Conservation (phyloP, 805 yeast species). For the Candida lessepsii region DNA sequence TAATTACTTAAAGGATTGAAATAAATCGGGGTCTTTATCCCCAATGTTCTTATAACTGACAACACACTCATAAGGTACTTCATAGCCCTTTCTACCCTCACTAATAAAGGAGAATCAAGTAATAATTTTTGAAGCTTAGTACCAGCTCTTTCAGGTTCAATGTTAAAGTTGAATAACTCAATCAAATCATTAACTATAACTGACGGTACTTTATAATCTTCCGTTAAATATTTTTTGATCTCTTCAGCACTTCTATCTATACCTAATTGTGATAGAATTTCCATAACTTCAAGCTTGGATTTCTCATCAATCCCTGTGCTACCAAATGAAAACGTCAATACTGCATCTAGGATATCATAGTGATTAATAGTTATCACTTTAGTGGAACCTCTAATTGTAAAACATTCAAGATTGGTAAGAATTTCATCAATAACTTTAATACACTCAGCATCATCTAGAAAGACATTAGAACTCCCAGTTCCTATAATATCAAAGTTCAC, state of each 20-base stretch:
- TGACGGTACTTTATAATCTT: slow-evolving; percentile 71
- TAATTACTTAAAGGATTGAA: slow-evolving; percentile 84
- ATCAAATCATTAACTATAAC: slow-evolving; percentile 81
- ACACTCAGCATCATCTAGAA: slow-evolving; percentile 83
- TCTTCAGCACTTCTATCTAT: slow-evolving; percentile 64
- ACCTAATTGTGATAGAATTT: slow-evolving; percentile 74
- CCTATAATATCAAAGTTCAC: slow-evolving; percentile 82
- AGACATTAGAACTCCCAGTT: slow-evolving; percentile 37
- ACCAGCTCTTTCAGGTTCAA: slow-evolving; percentile 64
- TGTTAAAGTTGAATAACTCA: slow-evolving; percentile 67
- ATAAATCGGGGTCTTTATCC: slow-evolving; percentile 54
- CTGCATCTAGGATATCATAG: slow-evolving; percentile 69
- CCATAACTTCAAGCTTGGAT: slow-evolving; percentile 65
- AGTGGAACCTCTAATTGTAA: slow-evolving; percentile 47
- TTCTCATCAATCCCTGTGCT: slow-evolving; percentile 64
- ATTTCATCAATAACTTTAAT: slow-evolving; percentile 80
- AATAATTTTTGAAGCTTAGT: slow-evolving; percentile 63
- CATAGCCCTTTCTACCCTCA: slow-evolving; percentile 62
- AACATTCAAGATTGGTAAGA: slow-evolving; percentile 62
- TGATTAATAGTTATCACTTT: slow-evolving; percentile 73
- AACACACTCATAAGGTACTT: slow-evolving; percentile 61
- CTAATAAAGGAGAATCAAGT: slow-evolving; percentile 67
- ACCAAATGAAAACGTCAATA: slow-evolving; percentile 67
- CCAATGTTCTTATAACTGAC: slow-evolving; percentile 53
- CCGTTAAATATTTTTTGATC: slow-evolving; percentile 39